Evolutionary conservation across 805 yeast genomes (phyloP), one percentile per base, ranked within the genome.

Genomic region (Metschnikowia drakensbergensis): DNA sequence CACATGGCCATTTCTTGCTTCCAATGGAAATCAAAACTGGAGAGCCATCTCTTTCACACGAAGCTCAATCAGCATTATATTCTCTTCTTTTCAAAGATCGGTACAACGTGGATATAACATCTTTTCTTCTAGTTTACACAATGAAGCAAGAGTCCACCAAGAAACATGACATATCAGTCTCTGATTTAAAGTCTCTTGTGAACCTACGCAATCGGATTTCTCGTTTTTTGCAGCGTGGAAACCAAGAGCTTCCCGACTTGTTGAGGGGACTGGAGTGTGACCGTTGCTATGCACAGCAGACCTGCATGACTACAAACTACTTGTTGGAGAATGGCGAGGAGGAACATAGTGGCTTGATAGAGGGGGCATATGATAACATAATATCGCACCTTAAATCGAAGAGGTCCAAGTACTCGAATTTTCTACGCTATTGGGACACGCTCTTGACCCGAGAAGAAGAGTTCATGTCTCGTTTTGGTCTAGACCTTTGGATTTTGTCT

Each of bases 1-100:
- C 63, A 10, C 54, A 56, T 1, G 77, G 78, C n/a, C 78, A 71
- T 31, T 74, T 61, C 47, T 75, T 89, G 9, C 76, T 82, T 0
- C 98, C 97, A 0, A 71, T 94, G 68, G 99, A 94, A 62, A 81
- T 94, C 49, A 94, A 94, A 62, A 89, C 98, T 0, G 97, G 98
- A 0, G 66, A 74, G 30, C 81, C 79, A 41, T 73, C 81, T 34
- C 63, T 84, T 4, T 66, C 84, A 3, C 97, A 94, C 63, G 82
- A 86, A 44, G 96, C 96, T 0, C 99, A 94, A 63, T 85, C 94
- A 0, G 76, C 91, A 0, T 68, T 94, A 5, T 94, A 94, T 61
- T 82, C 96, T 0, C 66, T 92, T 11, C 67, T 94, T 48, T 76
- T 89, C 58, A 81, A 82, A 41, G 98, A 94, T 53, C 70, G 95